These are phyloP conservation scores for Pulveroboletus frians DNA, from an alignment of 768 basidiomycete genomes.

Conservation along the genomic window DNA sequence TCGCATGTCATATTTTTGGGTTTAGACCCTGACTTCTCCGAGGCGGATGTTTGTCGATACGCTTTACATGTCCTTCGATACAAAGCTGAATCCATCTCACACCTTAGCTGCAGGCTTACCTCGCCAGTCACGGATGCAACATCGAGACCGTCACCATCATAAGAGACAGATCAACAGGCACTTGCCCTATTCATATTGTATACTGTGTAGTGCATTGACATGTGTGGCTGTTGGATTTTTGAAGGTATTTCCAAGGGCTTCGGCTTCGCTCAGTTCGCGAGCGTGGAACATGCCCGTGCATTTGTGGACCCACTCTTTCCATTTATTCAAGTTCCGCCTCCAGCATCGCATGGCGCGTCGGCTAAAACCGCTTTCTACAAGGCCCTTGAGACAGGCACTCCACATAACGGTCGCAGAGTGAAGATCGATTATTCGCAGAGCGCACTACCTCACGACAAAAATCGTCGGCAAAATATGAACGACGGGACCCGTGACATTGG, in stretches of 20 bases:
- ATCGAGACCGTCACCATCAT: slow-evolving; percentile 92
- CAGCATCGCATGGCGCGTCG: slow-evolving; percentile 81
- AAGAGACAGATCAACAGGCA: slow-evolving; percentile 94
- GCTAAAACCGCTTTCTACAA: slow-evolving; percentile 68
- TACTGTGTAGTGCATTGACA: slow-evolving; percentile 67
- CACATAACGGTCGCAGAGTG: slow-evolving; percentile 77
- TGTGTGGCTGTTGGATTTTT: slow-evolving; percentile 60
- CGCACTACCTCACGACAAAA: slow-evolving; percentile 64
- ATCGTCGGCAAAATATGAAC: slow-evolving; percentile 65
- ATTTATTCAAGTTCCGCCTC: slow-evolving; percentile 87
- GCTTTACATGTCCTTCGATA: slow-evolving; percentile 33
- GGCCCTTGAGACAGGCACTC: slow-evolving; percentile 62
- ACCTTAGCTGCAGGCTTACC: slow-evolving; percentile 72
- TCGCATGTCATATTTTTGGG: slow-evolving; percentile 95
- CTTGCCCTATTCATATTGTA: slow-evolving; percentile 77
- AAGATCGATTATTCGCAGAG: slow-evolving; percentile 96
- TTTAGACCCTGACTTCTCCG: slow-evolving; percentile 85
- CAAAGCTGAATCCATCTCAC: slow-evolving; percentile 33
- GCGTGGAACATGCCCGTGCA: slow-evolving; percentile 78
- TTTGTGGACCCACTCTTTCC: slow-evolving; percentile 91
- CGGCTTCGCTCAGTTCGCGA: slow-evolving; percentile 92
- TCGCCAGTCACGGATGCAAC: slow-evolving; percentile 64
- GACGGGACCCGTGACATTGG: slow-evolving; percentile 97
- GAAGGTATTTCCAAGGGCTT: slow-evolving; percentile 93
- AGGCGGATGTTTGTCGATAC: slow-evolving; percentile 76